These are phyloP conservation scores for Suillus occidentalis DNA, from an alignment of 768 basidiomycete species.

Conservation along the genomic window DNA sequence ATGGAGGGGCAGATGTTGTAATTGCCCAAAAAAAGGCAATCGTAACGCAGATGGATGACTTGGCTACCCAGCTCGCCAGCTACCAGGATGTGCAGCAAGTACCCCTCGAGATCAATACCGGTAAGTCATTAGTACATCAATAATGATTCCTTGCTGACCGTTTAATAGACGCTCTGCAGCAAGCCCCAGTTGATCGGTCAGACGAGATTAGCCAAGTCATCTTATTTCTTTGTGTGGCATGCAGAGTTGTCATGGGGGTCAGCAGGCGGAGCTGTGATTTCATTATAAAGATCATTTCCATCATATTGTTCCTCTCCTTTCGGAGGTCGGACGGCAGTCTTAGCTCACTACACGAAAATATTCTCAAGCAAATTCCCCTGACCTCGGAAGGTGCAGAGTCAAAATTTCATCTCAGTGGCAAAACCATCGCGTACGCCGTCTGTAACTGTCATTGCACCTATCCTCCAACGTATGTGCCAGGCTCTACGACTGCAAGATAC, in stretches of 20 bases:
- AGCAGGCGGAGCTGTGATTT: slow-evolving; percentile 8
- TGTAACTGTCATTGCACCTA: too few species aligned
- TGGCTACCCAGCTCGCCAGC: neutral
- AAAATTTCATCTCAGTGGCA: too few species aligned
- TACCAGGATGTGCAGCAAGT: neutral
- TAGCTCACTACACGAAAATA: too few species aligned
- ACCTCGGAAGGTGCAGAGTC: too few species aligned
- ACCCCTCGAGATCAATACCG: neutral
- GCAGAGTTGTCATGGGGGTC: slow-evolving; percentile 18
- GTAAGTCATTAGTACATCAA: neutral
- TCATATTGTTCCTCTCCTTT: neutral
- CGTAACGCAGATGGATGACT: neutral
- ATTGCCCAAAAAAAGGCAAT: too few species aligned
- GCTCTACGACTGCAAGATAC: too few species aligned
- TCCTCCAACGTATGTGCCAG: too few species aligned
- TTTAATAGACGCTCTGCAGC: neutral
- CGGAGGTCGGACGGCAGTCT: neutral
- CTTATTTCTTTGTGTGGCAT: neutral
- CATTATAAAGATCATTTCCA: slow-evolving; percentile 13
- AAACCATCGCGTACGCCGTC: too few species aligned
- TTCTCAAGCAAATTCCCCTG: too few species aligned
- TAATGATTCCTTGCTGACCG: neutral
- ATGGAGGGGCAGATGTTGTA: neutral
- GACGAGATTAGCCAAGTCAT: neutral
- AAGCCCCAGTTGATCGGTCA: neutral